phyloP scores from a whole-genome alignment of 805 yeast species.

The Kockiozyma suomiensis region DNA sequence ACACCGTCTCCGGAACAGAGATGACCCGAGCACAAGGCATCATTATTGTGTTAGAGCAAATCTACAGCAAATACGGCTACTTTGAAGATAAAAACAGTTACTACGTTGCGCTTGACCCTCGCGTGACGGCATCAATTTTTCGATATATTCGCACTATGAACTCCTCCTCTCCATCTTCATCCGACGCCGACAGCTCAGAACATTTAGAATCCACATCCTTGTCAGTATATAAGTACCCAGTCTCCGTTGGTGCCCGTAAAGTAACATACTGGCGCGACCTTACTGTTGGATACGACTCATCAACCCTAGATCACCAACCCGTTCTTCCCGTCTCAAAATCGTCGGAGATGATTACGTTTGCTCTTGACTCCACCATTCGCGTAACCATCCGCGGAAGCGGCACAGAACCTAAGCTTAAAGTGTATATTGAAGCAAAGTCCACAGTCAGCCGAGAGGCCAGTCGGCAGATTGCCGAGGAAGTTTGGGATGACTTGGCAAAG shows the following conservation, averaged over 20 bases:
- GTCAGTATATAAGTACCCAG: conserved; percentile 47
- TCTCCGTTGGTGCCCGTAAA: conserved; percentile 55
- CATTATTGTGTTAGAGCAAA: conserved; percentile 49
- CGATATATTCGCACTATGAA: conserved; percentile 49
- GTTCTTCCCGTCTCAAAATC: conserved; percentile 66
- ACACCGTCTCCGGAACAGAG: conserved; percentile 9
- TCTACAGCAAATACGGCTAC: conserved; percentile 71
- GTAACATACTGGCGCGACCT: conserved; percentile 79
- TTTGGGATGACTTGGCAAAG: conserved; percentile 69
- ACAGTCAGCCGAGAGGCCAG: conserved; percentile 44
- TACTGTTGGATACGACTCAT: conserved; percentile 78
- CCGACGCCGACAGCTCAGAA: neutral
- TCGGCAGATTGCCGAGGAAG: conserved; percentile 53
- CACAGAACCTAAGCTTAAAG: conserved; percentile 92
- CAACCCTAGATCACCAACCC: conserved; percentile 61
- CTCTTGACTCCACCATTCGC: conserved; percentile 55
- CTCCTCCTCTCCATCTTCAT: neutral
- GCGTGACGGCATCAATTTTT: conserved; percentile 59
- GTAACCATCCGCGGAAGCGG: conserved; percentile 94
- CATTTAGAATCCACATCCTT: neutral
- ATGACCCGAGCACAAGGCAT: conserved; percentile 27
- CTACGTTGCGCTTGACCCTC: conserved; percentile 63
- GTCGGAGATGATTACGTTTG: conserved; percentile 86
- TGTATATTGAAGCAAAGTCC: conserved; percentile 80
- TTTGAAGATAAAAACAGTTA: conserved; percentile 87